phyloP scores from a whole-genome alignment of 192 early-diverging fungal species.

The Umbelopsis sp. region DNA sequence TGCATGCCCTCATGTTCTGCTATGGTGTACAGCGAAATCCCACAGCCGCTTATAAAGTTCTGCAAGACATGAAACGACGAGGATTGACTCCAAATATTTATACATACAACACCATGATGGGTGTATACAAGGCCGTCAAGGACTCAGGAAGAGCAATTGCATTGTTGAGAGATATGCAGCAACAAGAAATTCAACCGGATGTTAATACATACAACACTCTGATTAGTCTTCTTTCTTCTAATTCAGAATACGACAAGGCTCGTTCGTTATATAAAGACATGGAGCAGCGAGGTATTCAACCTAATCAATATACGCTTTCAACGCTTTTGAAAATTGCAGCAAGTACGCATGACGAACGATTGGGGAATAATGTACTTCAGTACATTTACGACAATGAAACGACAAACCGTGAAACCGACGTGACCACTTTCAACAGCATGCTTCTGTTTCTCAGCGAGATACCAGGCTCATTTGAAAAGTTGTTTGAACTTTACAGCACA shows the following conservation, averaged over 20 bases:
- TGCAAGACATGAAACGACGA: conserved; percentile 25
- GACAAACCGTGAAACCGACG: neutral
- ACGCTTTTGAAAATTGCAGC: conserved; percentile 28
- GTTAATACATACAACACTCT: conserved; percentile 28
- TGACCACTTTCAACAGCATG: conserved; percentile 24
- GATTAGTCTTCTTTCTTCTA: conserved; percentile 7
- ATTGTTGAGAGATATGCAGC: conserved; percentile 22
- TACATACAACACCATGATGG: conserved; percentile 39
- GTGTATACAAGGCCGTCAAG: conserved; percentile 23
- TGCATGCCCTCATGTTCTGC: conserved; percentile 25
- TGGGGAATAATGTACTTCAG: conserved; percentile 20
- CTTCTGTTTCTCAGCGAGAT: conserved; percentile 13
- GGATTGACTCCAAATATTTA: conserved; percentile 28
- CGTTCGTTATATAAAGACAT: conserved; percentile 16
- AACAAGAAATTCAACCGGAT: conserved; percentile 14
- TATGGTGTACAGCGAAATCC: conserved; percentile 24
- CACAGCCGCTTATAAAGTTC: conserved; percentile 22
- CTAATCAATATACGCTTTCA: conserved; percentile 31
- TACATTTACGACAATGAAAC: neutral
- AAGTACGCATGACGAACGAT: neutral
- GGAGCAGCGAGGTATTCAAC: neutral
- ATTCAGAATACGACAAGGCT: conserved; percentile 4
- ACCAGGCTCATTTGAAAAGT: conserved; percentile 3
- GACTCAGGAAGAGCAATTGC: neutral
- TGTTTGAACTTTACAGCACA: conserved; percentile 18